Percentiles rank a stretch among this genome's conserved stretches.
phyloP scores from a whole-genome alignment of 352 stramenopile species.

The Globisporangium splendens region DNA sequence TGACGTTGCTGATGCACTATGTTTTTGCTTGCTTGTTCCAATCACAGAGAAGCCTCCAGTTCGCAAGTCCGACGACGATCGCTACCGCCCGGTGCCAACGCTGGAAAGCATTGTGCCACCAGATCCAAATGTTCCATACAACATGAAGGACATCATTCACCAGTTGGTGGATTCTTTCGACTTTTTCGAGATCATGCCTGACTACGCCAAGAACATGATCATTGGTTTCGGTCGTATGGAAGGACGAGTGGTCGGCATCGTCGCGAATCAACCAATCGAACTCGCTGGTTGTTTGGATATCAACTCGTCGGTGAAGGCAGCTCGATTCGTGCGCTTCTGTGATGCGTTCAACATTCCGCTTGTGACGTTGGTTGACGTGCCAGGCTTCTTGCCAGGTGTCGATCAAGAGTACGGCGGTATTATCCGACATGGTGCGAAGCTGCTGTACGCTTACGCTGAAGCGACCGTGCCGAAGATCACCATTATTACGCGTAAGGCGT shows the following conservation, averaged over 20 bases:
- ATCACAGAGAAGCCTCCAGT: slow-evolving; percentile 66
- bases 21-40: not conserved
- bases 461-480: slow-evolving; percentile 98
- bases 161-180: slow-evolving; percentile 95
- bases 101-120: slow-evolving; percentile 94
- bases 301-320: slow-evolving; percentile 95
- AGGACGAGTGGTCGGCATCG: slow-evolving; percentile 93
- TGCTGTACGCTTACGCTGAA: slow-evolving; percentile 98
- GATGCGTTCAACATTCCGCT: slow-evolving; percentile 99
- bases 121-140: slow-evolving; percentile 97
- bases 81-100: slow-evolving; percentile 79
- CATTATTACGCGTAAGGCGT: slow-evolving; percentile 98
- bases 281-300: slow-evolving; percentile 98
- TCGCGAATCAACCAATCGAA: slow-evolving; percentile 98
- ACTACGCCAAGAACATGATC: slow-evolving; percentile 98
- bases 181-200: slow-evolving; percentile 97
- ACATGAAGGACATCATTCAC: slow-evolving; percentile 96
- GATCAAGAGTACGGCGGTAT: slow-evolving; percentile 91
- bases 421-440: slow-evolving; percentile 96
- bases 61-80: slow-evolving; percentile 84
- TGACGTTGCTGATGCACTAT: no score
- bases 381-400: slow-evolving; percentile 96
- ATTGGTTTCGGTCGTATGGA: slow-evolving; percentile 97
- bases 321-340: slow-evolving; percentile 97
- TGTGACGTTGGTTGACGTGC: slow-evolving; percentile 98